These are phyloP conservation scores for Phytophthora pseudosyringae DNA, from an alignment of 352 stramenopile species.

Conservation along the genomic window DNA sequence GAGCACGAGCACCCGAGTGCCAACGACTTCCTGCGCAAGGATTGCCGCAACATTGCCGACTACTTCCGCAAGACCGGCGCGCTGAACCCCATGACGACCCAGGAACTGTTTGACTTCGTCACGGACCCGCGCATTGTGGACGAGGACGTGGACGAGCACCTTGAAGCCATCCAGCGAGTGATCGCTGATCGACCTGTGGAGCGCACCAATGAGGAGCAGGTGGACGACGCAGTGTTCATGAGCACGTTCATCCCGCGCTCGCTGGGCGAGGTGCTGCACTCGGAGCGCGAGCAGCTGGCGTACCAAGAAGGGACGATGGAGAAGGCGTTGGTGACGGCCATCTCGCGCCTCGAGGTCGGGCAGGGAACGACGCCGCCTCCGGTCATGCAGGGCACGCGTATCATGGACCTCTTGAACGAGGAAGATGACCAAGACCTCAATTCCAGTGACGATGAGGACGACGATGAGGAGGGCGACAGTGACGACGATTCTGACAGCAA, in stretches of 20 bases:
- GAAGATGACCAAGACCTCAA: constrained; percentile 56
- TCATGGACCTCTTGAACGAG: constrained; percentile 82
- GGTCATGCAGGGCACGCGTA: constrained; percentile 43
- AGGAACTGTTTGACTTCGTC: constrained; percentile 98
- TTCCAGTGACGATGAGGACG: constrained; percentile 59
- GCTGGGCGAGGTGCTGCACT: constrained; percentile 93
- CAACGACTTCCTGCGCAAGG: constrained; percentile 98
- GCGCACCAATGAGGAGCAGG: constrained; percentile 80
- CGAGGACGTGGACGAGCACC: constrained; percentile 81
- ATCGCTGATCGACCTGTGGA: constrained; percentile 78
- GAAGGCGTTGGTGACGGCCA: constrained; percentile 79
- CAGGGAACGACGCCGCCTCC: constrained; percentile 29
- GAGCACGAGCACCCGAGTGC: constrained; percentile 98
- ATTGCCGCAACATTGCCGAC: constrained; percentile 97
- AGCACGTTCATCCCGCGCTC: constrained; percentile 94
- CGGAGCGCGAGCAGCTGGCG: constrained; percentile 84
- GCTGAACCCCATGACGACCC: constrained; percentile 93
- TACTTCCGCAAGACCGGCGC: constrained; percentile 94
- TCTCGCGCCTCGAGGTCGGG: constrained; percentile 75
- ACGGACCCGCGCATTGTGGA: constrained; percentile 76
- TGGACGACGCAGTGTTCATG: constrained; percentile 95
- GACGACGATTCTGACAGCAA: constrained; percentile 35
- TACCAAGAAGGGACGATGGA: constrained; percentile 90
- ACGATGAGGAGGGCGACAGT: constrained; percentile 54
- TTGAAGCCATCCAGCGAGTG: constrained; percentile 91